Percentiles rank a stretch among this genome's conserved stretches.
Conservation (phyloP, 2,329 filamentous ascomycete species). For the Cryphonectria parasitica region DNA sequence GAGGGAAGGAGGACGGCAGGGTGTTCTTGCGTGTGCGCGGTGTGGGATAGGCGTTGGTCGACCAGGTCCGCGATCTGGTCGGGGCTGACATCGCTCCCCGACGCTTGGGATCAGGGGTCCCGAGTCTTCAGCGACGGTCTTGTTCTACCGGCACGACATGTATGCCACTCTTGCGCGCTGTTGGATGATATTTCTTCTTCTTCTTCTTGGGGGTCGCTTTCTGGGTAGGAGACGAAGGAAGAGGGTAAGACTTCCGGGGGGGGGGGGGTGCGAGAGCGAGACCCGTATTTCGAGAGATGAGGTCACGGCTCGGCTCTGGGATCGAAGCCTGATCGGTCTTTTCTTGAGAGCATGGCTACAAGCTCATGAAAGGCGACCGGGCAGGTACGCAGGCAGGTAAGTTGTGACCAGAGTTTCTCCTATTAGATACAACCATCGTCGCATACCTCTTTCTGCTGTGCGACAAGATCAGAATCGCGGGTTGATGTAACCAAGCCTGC, state of each 20-base stretch:
- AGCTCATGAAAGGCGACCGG: background rate
- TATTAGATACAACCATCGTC: background rate
- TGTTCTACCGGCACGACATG: background rate
- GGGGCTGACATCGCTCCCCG: slow-evolving; percentile 26
- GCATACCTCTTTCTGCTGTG: background rate
- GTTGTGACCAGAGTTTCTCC: background rate
- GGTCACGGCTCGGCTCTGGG: slow-evolving; percentile 2
- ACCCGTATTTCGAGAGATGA: too few species aligned
- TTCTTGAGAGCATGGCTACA: slow-evolving; percentile 2
- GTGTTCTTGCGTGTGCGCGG: slow-evolving; percentile 2
- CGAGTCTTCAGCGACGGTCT: background rate
- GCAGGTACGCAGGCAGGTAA: background rate
- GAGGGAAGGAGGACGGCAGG: background rate
- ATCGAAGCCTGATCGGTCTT: background rate
- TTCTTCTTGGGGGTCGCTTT: background rate
- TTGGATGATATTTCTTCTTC: background rate
- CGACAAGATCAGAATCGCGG: background rate
- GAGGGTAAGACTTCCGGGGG: background rate
- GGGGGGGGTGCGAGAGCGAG: background rate
- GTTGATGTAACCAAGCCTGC: background rate
- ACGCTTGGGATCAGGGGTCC: background rate
- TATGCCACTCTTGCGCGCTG: background rate
- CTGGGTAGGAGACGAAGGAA: background rate
- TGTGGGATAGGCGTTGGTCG: slow-evolving; percentile 26
- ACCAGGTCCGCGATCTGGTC: slow-evolving; percentile 28